Percentiles rank a stretch among this genome's conserved stretches.
phyloP scores from a whole-genome alignment of 768 basidiomycete species.

The Suillus lakei region DNA sequence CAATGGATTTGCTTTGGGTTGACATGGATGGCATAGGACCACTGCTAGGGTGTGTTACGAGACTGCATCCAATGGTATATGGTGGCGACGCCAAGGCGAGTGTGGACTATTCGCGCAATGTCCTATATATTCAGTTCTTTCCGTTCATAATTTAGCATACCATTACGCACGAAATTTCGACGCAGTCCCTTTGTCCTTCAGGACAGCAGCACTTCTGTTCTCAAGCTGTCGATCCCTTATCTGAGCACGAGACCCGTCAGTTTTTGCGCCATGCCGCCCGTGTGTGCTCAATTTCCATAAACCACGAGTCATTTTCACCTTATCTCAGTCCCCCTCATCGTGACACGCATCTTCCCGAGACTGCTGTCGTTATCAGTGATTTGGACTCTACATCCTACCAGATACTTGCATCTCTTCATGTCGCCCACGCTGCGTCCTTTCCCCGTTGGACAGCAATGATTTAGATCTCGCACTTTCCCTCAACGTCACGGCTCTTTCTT shows the following conservation, averaged over 20 bases:
- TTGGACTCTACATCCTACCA: background rate
- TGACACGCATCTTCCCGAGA: background rate
- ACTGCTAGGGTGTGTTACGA: background rate
- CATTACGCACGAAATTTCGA: background rate
- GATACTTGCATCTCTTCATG: background rate
- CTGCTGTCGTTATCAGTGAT: background rate
- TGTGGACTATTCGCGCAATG: background rate
- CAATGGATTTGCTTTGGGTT: background rate
- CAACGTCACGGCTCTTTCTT: background rate
- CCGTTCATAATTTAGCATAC: background rate
- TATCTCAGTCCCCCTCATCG: background rate
- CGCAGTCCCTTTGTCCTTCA: background rate
- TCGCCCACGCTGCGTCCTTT: background rate
- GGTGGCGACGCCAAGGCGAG: background rate
- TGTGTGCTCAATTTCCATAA: background rate
- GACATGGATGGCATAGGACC: background rate
- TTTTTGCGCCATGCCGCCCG: background rate
- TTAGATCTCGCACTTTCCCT: background rate
- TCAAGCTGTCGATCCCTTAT: background rate
- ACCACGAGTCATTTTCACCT: background rate
- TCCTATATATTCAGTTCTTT: background rate
- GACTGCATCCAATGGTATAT: background rate
- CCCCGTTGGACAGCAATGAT: background rate
- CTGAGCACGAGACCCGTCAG: background rate
- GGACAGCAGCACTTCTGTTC: background rate